Percentiles rank a stretch among this genome's conserved stretches.
These are phyloP conservation scores for Rhizophagus clarus DNA, from an alignment of 192 early-diverging fungal species.

Conservation along the genomic window DNA sequence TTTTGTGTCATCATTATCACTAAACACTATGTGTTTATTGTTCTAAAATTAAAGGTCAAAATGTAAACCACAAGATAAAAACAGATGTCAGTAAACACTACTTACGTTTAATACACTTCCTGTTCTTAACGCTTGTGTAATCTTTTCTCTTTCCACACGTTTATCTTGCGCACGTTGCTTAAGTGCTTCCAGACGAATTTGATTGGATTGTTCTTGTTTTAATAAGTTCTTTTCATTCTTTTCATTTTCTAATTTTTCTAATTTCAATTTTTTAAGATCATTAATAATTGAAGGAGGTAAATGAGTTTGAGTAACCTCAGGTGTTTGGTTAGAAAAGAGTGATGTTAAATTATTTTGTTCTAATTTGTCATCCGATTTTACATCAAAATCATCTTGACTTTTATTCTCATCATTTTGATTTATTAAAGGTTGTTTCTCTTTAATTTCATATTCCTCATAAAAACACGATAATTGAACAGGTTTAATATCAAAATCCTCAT, in stretches of 20 bases:
- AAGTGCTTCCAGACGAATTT: conserved; percentile 33
- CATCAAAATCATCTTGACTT: neutral
- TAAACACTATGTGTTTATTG: conserved; percentile 17
- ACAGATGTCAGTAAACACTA: neutral
- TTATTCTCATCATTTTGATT: neutral
- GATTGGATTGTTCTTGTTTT: conserved; percentile 30
- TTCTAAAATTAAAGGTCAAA: neutral
- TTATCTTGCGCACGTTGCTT: conserved; percentile 28
- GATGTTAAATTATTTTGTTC: neutral
- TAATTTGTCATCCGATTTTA: neutral
- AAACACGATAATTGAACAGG: neutral
- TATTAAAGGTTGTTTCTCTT: neutral
- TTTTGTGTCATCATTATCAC: neutral
- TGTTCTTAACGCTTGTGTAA: conserved; percentile 25
- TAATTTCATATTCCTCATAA: neutral
- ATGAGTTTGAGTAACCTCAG: neutral
- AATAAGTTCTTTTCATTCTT: neutral
- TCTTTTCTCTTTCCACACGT: conserved; percentile 29
- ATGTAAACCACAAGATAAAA: neutral
- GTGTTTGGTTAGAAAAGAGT: neutral
- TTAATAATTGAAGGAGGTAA: conserved; percentile 17
- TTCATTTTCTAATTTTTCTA: neutral
- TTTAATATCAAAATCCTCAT: neutral
- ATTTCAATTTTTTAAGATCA: neutral
- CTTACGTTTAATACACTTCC: neutral